Evolutionary conservation across 202 grass and related monocot genomes (phyloP).

Genomic region (Schoenoplectus triqueter): DNA sequence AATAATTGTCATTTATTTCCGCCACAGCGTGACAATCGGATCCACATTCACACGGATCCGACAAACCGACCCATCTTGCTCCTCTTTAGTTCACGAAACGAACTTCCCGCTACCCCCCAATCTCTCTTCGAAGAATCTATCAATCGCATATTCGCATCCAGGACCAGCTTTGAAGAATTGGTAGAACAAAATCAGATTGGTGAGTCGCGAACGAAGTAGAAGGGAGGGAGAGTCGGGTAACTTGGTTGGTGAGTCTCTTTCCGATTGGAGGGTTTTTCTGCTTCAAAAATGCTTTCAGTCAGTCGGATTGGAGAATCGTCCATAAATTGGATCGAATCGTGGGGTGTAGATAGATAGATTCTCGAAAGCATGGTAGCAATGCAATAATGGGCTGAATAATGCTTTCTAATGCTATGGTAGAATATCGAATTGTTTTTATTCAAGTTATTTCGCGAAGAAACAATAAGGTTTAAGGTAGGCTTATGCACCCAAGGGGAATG

Average conservation of each 20-base stretch:
- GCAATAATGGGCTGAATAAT: neutral
- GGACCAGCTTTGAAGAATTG: neutral
- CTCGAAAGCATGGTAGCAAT: neutral
- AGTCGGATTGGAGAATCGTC: no score
- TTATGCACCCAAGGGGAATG: neutral
- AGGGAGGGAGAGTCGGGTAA: neutral
- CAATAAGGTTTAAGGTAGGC: neutral
- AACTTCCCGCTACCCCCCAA: constrained; percentile 12
- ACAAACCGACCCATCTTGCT: no score
- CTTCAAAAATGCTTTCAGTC: no score
- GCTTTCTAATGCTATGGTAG: neutral
- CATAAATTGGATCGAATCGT: neutral
- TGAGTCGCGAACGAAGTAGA: neutral
- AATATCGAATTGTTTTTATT: neutral
- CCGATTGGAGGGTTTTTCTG: neutral
- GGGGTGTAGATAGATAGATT: neutral
- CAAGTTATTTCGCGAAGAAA: neutral
- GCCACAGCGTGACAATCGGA: no score
- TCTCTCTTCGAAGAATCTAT: neutral
- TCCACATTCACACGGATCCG: no score
- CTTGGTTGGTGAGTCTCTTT: neutral
- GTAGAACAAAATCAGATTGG: neutral
- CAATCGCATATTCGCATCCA: no score
- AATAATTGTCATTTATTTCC: no score
- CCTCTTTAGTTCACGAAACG: neutral